These are phyloP conservation scores for Paulownia fortunei DNA, from an alignment of 257 asterid species.

Conservation along the genomic window DNA sequence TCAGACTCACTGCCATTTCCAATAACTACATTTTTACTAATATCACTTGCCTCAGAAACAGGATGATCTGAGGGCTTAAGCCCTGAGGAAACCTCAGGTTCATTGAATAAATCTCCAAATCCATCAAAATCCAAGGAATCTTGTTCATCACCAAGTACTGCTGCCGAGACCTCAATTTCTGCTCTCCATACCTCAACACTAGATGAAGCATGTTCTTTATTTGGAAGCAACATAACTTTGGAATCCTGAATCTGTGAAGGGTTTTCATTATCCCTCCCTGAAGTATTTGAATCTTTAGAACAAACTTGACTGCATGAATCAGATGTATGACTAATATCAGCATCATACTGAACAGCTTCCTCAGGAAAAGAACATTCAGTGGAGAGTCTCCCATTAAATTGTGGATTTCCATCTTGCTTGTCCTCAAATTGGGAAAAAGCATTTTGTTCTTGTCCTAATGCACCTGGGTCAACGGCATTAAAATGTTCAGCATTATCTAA, in stretches of 20 bases:
- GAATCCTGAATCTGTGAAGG: constrained; percentile 54
- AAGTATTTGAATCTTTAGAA: constrained; percentile 40
- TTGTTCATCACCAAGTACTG: constrained; percentile 47
- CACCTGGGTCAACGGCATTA: constrained; percentile 41
- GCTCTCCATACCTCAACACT: constrained; percentile 33
- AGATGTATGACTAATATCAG: constrained; percentile 34
- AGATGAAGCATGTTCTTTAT: constrained; percentile 55
- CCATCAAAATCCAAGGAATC: constrained; percentile 65
- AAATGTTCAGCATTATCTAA: constrained; percentile 31
- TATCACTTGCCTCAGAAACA: constrained; percentile 43
- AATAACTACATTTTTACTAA: constrained; percentile 41
- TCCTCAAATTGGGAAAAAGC: constrained; percentile 40
- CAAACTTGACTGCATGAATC: constrained; percentile 44
- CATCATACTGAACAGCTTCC: constrained; percentile 41
- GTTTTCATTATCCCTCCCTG: constrained; percentile 47
- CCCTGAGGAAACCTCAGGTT: constrained; percentile 62
- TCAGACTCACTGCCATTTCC: constrained; percentile 81
- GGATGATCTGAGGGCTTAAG: constrained; percentile 37
- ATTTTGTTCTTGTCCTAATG: constrained; percentile 33
- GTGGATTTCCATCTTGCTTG: constrained; percentile 34
- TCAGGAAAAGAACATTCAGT: constrained; percentile 31
- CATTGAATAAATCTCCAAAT: constrained; percentile 78
- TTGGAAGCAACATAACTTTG: constrained; percentile 54
- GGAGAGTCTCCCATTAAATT: constrained; percentile 27
- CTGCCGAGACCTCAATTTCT: constrained; percentile 42